Conservation (phyloP, 1,139 yeast species). For the Pichia sp. region DNA sequence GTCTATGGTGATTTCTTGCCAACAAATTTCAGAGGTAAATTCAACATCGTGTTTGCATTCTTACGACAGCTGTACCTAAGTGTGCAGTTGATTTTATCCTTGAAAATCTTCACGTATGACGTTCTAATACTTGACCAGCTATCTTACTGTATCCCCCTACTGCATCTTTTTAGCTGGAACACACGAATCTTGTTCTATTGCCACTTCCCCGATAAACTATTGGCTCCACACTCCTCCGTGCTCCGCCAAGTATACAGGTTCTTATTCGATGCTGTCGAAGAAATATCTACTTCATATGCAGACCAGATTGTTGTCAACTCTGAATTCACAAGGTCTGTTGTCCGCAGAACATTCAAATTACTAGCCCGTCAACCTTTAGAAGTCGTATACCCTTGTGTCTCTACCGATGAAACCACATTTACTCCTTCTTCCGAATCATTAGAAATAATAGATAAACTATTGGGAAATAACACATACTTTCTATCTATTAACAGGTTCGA, state of each 20-base stretch:
- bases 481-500: slow-evolving; percentile 87
- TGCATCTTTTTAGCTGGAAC: slow-evolving; percentile 44
- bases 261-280: slow-evolving; percentile 82
- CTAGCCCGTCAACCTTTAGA: slow-evolving; percentile 43
- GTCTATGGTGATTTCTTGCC: slow-evolving; percentile 87
- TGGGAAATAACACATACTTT: slow-evolving; percentile 40
- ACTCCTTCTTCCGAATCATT: slow-evolving; percentile 16
- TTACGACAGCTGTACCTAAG: slow-evolving; percentile 73
- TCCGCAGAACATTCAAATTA: slow-evolving; percentile 54
- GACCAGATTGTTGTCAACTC: slow-evolving; percentile 87
- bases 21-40: slow-evolving; percentile 55
- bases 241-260: slow-evolving; percentile 63
- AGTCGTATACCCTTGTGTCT: slow-evolving; percentile 89
- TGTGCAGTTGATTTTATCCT: slow-evolving; percentile 43
- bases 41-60: slow-evolving; percentile 79
- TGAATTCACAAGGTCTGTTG: slow-evolving; percentile 69
- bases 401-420: slow-evolving; percentile 29
- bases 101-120: slow-evolving; percentile 53
- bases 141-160: slow-evolving; percentile 75
- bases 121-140: slow-evolving; percentile 83
- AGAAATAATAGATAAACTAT: slow-evolving; percentile 36
- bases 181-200: slow-evolving; percentile 74
- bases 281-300: slow-evolving; percentile 69
- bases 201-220: slow-evolving; percentile 89
- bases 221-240: slow-evolving; percentile 55